Evolutionary conservation across 148 eudicot genomes (phyloP), one percentile per base, ranked within the genome.

Genomic region (Linanthus parryae): DNA sequence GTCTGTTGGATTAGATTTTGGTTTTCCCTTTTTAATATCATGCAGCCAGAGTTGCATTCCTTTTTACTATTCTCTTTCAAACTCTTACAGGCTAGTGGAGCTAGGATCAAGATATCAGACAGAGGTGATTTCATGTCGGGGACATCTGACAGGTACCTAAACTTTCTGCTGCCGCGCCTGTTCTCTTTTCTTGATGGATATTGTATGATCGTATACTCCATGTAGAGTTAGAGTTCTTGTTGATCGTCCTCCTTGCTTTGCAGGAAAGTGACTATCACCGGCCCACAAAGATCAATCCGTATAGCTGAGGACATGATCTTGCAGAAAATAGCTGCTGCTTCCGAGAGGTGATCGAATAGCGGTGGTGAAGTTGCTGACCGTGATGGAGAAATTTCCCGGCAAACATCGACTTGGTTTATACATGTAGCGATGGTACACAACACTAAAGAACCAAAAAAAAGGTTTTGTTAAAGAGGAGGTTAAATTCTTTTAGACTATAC

Each of bases 261-360:
- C 74, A 94, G 99, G 86, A 94, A 84, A 82, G 99, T 94, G 56
- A 88, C 99, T 7, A 84, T 94, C 65, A 82, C 95, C 1, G 99
- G 99, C 36, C 56, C 99, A 43, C 85, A 78, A 20, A 68, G 86
- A 63, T 78, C 96, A 36, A 84, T 88, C 40, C 76, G 68, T 42
- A 46, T 71, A 20, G 96, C 96, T 0, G 96, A 94, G 65, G 57
- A 74, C 64, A 84, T 94, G 96, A 91, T 91, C 42, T 59, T 55
- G 30, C 81, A 73, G 62, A 91, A 91, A 65, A 76, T 91, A 43
- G 76, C 82, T 42, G 78, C 94, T 24, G 79, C 75, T 37, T 35
- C 80, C 0, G 90, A 79, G 64, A 71, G 77, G 65, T 72, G 67
- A 73, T 55, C 13, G 48, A 7, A 37, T 24, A 17, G 7, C 23